These are phyloP conservation scores for Nigrospora osmanthi DNA, from an alignment of 2,329 filamentous ascomycete species.

Conservation along the genomic window DNA sequence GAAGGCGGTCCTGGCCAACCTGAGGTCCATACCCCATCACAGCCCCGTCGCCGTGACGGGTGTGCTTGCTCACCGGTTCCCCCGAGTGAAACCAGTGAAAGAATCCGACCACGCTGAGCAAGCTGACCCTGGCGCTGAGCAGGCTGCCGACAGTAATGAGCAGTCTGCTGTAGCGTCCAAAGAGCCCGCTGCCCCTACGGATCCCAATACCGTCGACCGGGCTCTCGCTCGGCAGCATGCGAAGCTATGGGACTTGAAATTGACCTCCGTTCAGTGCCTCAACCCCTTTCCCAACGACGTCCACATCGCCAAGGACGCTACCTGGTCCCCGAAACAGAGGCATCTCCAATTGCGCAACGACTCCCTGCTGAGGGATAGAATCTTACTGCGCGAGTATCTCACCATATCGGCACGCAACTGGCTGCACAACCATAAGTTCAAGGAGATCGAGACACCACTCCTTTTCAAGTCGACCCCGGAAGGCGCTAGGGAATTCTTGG, in stretches of 20 bases:
- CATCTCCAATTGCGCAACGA: slow-evolving; percentile 83
- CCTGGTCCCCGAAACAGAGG: slow-evolving; percentile 66
- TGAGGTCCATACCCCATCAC: slow-evolving; percentile 39
- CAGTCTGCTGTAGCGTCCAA: background rate
- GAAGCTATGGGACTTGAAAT: slow-evolving; percentile 45
- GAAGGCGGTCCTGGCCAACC: slow-evolving; percentile 26
- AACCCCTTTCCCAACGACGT: slow-evolving; percentile 70
- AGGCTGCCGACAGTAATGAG: background rate
- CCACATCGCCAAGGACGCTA: slow-evolving; percentile 65
- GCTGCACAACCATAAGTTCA: slow-evolving; percentile 42
- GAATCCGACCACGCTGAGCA: background rate
- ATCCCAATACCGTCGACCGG: background rate
- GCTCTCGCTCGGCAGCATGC: background rate
- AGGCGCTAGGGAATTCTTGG: slow-evolving; percentile 88
- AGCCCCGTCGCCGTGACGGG: slow-evolving; percentile 46
- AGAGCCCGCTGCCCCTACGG: background rate
- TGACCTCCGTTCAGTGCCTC: slow-evolving; percentile 57
- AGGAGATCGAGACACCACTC: slow-evolving; percentile 83
- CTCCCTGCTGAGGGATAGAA: slow-evolving; percentile 53
- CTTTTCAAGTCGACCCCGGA: slow-evolving; percentile 98
- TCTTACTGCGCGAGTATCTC: slow-evolving; percentile 61
- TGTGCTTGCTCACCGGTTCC: slow-evolving; percentile 16
- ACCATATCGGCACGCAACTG: slow-evolving; percentile 19
- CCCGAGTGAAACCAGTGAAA: background rate
- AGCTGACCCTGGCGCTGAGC: background rate